These are phyloP conservation scores for Leonotis leonurus DNA, from an alignment of 257 asterid genomes.

Conservation along the genomic window DNA sequence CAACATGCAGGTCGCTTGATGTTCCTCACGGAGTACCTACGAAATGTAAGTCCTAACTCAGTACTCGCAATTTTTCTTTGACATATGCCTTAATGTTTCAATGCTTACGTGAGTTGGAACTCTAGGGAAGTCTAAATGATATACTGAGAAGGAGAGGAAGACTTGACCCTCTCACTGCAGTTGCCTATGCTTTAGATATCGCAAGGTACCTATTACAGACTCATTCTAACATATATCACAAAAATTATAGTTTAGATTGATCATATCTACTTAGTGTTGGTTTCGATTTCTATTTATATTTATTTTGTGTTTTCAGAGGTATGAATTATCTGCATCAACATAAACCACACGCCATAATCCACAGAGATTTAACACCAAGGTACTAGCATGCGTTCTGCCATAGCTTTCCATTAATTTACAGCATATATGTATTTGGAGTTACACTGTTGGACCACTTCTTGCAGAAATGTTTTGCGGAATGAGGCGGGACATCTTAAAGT, in stretches of 20 bases:
- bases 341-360: slow-evolving; percentile 56
- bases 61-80: background rate
- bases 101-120: slow-evolving; percentile 17
- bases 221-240: background rate
- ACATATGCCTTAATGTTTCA: background rate
- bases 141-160: slow-evolving; percentile 47
- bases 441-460: slow-evolving; percentile 14
- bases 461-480: slow-evolving; percentile 54
- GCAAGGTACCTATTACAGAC: slow-evolving; percentile 35
- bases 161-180: slow-evolving; percentile 40
- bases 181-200: slow-evolving; percentile 47
- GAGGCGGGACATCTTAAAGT: slow-evolving; percentile 64
- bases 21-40: slow-evolving; percentile 54
- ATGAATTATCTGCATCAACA: slow-evolving; percentile 67
- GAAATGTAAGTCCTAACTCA: slow-evolving; percentile 36
- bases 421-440: background rate
- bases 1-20: slow-evolving; percentile 39
- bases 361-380: slow-evolving; percentile 69
- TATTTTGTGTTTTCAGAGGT: slow-evolving; percentile 37
- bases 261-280: background rate
- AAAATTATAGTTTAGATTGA: background rate
- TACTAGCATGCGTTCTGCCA: slow-evolving; percentile 6
- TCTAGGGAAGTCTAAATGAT: slow-evolving; percentile 56
- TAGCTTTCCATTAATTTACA: background rate
- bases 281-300: background rate